Conservation (phyloP, 2,329 filamentous ascomycete species). For the Cytospora paraplurivora region DNA sequence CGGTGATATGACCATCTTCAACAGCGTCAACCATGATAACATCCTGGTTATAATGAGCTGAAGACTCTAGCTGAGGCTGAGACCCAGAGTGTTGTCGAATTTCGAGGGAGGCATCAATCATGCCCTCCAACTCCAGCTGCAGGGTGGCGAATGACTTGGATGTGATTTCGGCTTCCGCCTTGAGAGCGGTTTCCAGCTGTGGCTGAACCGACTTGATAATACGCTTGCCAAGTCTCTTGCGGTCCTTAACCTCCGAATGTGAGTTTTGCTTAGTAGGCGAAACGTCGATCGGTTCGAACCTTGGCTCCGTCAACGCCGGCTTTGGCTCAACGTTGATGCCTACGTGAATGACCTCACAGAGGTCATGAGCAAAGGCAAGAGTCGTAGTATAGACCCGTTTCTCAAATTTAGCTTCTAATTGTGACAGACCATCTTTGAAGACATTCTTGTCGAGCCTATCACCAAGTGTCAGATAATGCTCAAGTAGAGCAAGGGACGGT, state of each 20-base stretch:
- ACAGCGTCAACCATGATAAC: slow-evolving; percentile 56
- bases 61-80: slow-evolving; percentile 40
- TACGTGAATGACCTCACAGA: slow-evolving; percentile 55
- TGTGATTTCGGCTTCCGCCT: slow-evolving; percentile 79
- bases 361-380: slow-evolving; percentile 57
- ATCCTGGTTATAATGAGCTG: slow-evolving; percentile 46
- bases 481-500: slow-evolving; percentile 5
- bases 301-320: slow-evolving; percentile 33
- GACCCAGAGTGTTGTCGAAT: slow-evolving; percentile 47
- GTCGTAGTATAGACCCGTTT: slow-evolving; percentile 60
- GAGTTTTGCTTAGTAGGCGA: slow-evolving; percentile 54
- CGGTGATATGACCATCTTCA: slow-evolving; percentile 50
- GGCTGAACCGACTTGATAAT: slow-evolving; percentile 84
- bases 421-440: slow-evolving; percentile 55
- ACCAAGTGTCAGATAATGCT: slow-evolving; percentile 41
- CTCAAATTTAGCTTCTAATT: slow-evolving; percentile 56
- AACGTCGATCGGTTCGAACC: slow-evolving; percentile 44
- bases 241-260: slow-evolving; percentile 73
- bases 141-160: slow-evolving; percentile 70
- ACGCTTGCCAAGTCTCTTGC: slow-evolving; percentile 82
- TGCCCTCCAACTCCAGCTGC: slow-evolving; percentile 71
- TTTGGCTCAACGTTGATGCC: slow-evolving; percentile 52
- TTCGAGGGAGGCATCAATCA: slow-evolving; percentile 70
- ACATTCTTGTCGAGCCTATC: slow-evolving; percentile 65
- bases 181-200: slow-evolving; percentile 72